Base-by-base conservation (phyloP, 331 rosid species). In the Malus hybrid region DNA sequence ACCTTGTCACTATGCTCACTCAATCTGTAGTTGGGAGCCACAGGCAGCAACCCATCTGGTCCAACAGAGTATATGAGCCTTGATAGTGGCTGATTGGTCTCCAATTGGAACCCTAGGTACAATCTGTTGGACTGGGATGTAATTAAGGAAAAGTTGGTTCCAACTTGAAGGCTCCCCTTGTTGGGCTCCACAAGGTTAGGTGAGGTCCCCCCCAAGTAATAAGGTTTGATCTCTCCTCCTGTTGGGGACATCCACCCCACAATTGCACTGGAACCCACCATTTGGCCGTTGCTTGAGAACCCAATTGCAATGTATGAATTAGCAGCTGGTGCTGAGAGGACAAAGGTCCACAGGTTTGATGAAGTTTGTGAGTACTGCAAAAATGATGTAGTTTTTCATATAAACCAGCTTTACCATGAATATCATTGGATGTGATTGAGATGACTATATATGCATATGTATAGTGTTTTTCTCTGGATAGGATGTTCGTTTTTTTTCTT, bases 231-330 rank as follows among this genome's bases (percentile, higher is more conserved):
- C n/a, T 71, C 55, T 31, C 88, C 88, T 46, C 4, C 60, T 13
- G 77, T 61, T 42, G 93, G 67, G 34, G 84, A 69, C 2, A 88
- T 44, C 97, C 97, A 91, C 18, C 97, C 97, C 65, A 91, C 93
- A 34, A 91, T 61, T 65, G 97, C 96, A 83, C 96, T 91, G 36
- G 96, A 82, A 5, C 93, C 91, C 18, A 85, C 85, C 97, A 91
- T 91, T 19, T 22, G 75, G 16, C 96, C 97, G 59, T 64, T 76
- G 20, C 82, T 80, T 54, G 97, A 89, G 85, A 91, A 91, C 7
- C 96, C 97, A 24, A 91, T 85, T 56, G 91, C 88, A 66, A 88
- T 80, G 70, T 80, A 91, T 2, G 93, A 80, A 65, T 82, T 83
- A 56, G 71, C 69, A 60, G 76, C 79, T 6, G 91, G 96, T 7